These are phyloP conservation scores for Cryptococcus sp. DNA, from an alignment of 1,284 basidiomycete genomes.

Conservation along the genomic window DNA sequence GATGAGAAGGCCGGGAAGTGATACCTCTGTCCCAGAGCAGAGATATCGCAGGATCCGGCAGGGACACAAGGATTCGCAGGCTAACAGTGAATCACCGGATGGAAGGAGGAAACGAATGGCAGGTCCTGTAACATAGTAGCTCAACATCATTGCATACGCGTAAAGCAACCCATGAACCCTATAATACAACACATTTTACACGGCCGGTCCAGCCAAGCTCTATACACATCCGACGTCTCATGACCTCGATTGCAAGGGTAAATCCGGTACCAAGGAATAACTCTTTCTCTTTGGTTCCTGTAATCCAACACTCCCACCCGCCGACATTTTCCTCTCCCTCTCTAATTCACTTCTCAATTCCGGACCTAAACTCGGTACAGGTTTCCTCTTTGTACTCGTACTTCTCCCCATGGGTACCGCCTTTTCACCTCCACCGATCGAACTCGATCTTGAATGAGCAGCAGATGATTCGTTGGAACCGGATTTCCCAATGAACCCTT, in stretches of 20 bases:
- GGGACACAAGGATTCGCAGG: too few species aligned
- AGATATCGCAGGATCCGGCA: too few species aligned
- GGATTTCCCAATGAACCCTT: background rate
- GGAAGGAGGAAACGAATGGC: too few species aligned
- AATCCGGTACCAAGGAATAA: slow-evolving; percentile 21
- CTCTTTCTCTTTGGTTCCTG: slow-evolving; percentile 7
- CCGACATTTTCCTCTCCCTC: slow-evolving; percentile 5
- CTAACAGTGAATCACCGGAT: too few species aligned
- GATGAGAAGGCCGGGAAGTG: slow-evolving; percentile 17
- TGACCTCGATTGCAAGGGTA: slow-evolving; percentile 1
- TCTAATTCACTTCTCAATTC: slow-evolving; percentile 24
- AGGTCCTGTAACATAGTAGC: too few species aligned
- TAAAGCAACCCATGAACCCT: too few species aligned
- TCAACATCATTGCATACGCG: too few species aligned
- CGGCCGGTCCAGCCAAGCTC: too few species aligned
- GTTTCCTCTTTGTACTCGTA: slow-evolving; percentile 17
- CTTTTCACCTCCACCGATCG: background rate
- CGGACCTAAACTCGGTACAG: slow-evolving; percentile 28
- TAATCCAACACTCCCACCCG: background rate
- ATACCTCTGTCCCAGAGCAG: too few species aligned
- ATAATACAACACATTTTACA: too few species aligned
- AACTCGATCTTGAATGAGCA: background rate
- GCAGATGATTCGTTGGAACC: background rate
- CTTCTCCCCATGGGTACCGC: background rate
- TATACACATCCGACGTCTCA: background rate